phyloP scores from a whole-genome alignment of 257 asterid species.

The Prunella vulgaris region DNA sequence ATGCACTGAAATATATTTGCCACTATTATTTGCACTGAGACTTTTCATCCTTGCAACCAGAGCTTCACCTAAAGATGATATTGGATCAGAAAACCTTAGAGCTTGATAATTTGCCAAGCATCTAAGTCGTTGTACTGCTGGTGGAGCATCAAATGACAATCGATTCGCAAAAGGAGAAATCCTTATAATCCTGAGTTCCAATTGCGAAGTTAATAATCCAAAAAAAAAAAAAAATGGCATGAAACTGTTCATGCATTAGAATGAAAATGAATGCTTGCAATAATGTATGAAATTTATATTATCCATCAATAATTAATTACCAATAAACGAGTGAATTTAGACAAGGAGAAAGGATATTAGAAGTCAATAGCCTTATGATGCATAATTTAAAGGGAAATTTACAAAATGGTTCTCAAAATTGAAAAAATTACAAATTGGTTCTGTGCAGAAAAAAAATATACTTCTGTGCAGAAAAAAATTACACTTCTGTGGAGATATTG shows the following conservation, averaged over 20 bases:
- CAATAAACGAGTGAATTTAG: neutral
- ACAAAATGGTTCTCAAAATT: too few species aligned
- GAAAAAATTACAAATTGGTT: too few species aligned
- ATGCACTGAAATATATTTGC: conserved; percentile 92
- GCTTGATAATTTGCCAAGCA: conserved; percentile 96
- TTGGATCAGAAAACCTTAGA: conserved; percentile 68
- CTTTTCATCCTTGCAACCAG: conserved; percentile 88
- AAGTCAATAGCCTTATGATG: neutral
- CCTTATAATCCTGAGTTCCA: conserved; percentile 68
- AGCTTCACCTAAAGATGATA: conserved; percentile 60
- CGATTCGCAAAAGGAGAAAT: conserved; percentile 96
- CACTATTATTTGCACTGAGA: conserved; percentile 74
- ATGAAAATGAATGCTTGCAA: neutral
- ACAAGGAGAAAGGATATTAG: neutral
- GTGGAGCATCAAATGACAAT: conserved; percentile 84
- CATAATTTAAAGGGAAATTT: too few species aligned
- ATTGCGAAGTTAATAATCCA: conserved; percentile 14
- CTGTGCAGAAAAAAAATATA: too few species aligned
- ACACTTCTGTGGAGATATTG: too few species aligned
- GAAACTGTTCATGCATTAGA: conserved; percentile 4
- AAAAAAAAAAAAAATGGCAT: neutral
- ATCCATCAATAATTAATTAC: neutral
- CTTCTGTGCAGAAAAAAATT: too few species aligned
- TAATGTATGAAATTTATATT: neutral
- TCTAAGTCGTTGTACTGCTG: conserved; percentile 81